Conservation (phyloP, 2,329 filamentous ascomycete genomes). For the Elsinoe batatas region DNA sequence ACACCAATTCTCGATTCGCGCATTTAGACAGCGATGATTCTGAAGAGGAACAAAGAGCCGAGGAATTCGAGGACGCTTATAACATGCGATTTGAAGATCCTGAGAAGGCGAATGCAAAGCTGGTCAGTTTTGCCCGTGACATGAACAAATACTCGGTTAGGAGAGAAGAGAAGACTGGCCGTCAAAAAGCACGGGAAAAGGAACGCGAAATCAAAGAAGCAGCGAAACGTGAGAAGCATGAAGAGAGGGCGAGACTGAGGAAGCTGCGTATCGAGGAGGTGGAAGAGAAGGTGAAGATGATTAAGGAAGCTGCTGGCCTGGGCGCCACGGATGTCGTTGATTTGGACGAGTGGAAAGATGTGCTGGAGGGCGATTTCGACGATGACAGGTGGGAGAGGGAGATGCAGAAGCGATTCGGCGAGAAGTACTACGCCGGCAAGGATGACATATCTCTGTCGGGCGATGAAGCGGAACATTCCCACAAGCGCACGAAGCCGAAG, state of each 20-base stretch:
- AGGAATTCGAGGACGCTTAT: constrained; percentile 85
- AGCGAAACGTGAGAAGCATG: constrained; percentile 63
- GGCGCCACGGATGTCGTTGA: constrained; percentile 51
- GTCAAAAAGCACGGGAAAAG: constrained; percentile 68
- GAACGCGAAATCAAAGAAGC: constrained; percentile 70
- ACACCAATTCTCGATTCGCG: constrained; percentile 56
- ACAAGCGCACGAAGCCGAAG: constrained; percentile 57
- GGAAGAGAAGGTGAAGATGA: constrained; percentile 74
- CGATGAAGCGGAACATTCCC: constrained; percentile 33
- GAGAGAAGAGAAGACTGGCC: constrained; percentile 69
- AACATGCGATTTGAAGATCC: constrained; percentile 95
- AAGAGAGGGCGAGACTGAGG: constrained; percentile 72
- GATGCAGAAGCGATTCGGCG: constrained; percentile 81
- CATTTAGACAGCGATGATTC: constrained; percentile 89
- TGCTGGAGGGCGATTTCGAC: constrained; percentile 83
- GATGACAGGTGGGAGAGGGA: constrained; percentile 82
- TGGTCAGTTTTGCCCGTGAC: constrained; percentile 84
- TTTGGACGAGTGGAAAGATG: constrained; percentile 72
- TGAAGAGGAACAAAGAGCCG: constrained; percentile 62
- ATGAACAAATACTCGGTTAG: constrained; percentile 74
- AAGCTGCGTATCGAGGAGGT: constrained; percentile 87
- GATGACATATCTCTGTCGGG: constrained; percentile 34
- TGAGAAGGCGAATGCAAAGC: constrained; percentile 71
- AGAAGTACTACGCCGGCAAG: constrained; percentile 73
- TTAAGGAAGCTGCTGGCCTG: constrained; percentile 80